A percentile compares a stretch with the other conserved stretches of the same genome.
phyloP scores from a whole-genome alignment of 2,329 filamentous ascomycete species.

The Ceratocystis cubensis region DNA sequence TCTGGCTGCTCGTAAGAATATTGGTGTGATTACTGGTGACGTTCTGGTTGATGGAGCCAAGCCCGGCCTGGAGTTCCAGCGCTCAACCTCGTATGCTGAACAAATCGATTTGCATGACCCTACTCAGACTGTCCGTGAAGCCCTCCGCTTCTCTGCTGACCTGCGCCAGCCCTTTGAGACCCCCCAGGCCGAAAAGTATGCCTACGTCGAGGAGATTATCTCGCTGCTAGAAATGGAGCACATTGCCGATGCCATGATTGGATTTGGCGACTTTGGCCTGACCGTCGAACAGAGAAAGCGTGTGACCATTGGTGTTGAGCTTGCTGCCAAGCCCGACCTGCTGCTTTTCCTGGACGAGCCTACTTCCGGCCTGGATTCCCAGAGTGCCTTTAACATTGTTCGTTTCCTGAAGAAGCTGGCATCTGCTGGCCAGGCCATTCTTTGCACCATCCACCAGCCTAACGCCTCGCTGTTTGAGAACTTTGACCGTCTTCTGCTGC shows the following conservation, averaged over 20 bases:
- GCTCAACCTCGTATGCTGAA: conserved; percentile 50
- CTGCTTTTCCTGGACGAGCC: conserved; percentile 70
- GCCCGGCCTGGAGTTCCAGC: conserved; percentile 48
- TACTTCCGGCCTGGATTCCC: conserved; percentile 60
- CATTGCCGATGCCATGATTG: conserved; percentile 48
- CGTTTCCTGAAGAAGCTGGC: conserved; percentile 57
- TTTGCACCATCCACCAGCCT: conserved; percentile 86
- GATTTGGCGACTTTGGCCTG: conserved; percentile 53
- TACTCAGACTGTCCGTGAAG: conserved; percentile 50
- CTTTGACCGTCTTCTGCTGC: conserved; percentile 69
- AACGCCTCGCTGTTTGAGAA: conserved; percentile 77
- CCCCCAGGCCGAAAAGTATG: conserved; percentile 42
- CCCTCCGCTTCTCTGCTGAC: conserved; percentile 50
- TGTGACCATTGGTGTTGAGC: conserved; percentile 83
- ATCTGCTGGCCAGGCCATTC: conserved; percentile 70
- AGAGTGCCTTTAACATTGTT: conserved; percentile 57
- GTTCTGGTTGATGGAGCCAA: conserved; percentile 45
- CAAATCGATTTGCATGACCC: conserved; percentile 51
- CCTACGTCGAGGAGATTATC: conserved; percentile 51
- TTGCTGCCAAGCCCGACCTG: conserved; percentile 69
- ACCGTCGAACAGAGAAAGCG: conserved; percentile 57
- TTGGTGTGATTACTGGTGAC: conserved; percentile 46
- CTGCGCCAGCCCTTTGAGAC: conserved; percentile 45
- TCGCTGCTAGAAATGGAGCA: conserved; percentile 45
- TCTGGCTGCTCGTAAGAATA: conserved; percentile 48